Conservation (phyloP, 495 filamentous ascomycete genomes). For the Neurospora sp. region DNA sequence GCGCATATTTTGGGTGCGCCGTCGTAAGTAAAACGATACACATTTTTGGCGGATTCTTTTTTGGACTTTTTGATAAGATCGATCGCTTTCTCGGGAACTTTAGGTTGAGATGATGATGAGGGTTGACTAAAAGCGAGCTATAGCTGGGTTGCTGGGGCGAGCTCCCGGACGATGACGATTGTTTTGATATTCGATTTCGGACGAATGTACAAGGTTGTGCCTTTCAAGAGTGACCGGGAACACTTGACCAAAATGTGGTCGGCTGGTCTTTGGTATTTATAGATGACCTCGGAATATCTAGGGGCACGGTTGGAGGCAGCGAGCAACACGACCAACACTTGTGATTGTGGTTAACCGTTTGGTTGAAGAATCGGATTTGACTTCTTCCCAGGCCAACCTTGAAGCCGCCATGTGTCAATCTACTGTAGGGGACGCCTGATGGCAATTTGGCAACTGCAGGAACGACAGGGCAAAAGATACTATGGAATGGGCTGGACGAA, state of each 20-base stretch:
- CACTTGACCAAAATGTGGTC: background rate
- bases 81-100: background rate
- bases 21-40: slow-evolving; percentile 90
- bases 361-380: background rate
- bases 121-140: background rate
- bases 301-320: background rate
- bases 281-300: background rate
- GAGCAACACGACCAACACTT: background rate
- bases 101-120: background rate
- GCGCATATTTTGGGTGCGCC: slow-evolving; percentile 76
- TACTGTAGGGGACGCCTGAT: background rate
- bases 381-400: background rate
- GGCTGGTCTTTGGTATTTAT: background rate
- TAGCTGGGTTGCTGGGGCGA: background rate
- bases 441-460: background rate
- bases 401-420: background rate
- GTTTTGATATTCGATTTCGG: background rate
- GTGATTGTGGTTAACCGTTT: background rate
- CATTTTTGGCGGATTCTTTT: slow-evolving; percentile 42
- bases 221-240: background rate
- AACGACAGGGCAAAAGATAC: background rate
- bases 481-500: background rate
- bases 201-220: background rate
- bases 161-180: background rate
- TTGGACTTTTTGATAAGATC: background rate